phyloP scores from a whole-genome alignment of 208 protist species.

The Leishmania martiniquensis region DNA sequence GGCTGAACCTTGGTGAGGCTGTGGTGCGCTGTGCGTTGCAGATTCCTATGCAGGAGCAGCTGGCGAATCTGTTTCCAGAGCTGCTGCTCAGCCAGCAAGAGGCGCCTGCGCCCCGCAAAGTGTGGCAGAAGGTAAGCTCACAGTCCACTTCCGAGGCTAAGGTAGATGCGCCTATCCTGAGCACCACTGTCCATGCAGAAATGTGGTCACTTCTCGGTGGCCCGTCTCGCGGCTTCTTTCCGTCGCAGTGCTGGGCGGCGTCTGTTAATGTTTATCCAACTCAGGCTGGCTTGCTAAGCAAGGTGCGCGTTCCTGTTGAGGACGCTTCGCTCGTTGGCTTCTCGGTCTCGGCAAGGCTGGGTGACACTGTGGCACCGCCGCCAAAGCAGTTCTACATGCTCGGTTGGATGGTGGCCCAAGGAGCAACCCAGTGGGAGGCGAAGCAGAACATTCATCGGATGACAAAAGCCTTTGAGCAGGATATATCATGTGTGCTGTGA shows the following conservation, averaged over 20 bases:
- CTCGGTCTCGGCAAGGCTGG: slow-evolving; percentile 47
- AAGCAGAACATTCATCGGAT: slow-evolving; percentile 36
- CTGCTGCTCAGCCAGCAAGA: neutral
- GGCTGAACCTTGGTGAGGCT: slow-evolving; percentile 65
- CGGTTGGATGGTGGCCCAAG: slow-evolving; percentile 70
- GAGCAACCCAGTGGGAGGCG: slow-evolving; percentile 38
- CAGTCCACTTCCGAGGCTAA: neutral
- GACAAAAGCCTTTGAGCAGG: slow-evolving; percentile 44
- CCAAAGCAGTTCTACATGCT: slow-evolving; percentile 55
- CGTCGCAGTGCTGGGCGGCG: slow-evolving; percentile 38
- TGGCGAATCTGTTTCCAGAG: slow-evolving; percentile 45
- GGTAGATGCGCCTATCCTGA: neutral
- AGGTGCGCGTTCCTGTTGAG: slow-evolving; percentile 28
- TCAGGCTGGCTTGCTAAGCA: slow-evolving; percentile 34
- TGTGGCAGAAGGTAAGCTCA: neutral
- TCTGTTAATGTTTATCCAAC: slow-evolving; percentile 77
- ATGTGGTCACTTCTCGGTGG: slow-evolving; percentile 39
- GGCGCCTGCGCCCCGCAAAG: too few relatives aligned
- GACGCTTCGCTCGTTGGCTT: slow-evolving; percentile 57
- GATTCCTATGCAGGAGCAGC: slow-evolving; percentile 41
- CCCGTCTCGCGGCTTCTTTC: slow-evolving; percentile 35
- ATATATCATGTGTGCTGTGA: slow-evolving; percentile 10
- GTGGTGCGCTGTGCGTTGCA: slow-evolving; percentile 69
- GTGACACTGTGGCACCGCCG: slow-evolving; percentile 54
- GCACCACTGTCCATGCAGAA: neutral